Evolutionary conservation across 1,284 basidiomycete genomes (phyloP).

Genomic region (Ganoderma sinense): DNA sequence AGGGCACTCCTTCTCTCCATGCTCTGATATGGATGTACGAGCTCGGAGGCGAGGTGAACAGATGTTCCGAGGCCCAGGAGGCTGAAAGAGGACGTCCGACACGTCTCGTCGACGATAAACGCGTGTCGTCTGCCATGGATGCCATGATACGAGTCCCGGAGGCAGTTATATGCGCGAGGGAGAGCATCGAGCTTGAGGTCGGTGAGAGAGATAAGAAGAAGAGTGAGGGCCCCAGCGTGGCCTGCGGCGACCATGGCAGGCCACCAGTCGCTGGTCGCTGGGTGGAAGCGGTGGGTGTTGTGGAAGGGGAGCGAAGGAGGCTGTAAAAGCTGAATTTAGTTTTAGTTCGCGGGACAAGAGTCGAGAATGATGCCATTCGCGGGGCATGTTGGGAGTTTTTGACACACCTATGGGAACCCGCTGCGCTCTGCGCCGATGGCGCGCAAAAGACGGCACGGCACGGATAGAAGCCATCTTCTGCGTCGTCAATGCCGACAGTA

Average conservation of each 20-base stretch:
- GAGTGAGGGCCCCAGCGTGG: conserved; percentile 10
- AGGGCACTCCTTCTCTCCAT: background rate
- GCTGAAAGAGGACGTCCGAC: conserved; percentile 13
- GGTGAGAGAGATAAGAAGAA: conserved; percentile 20
- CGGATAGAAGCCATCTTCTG: background rate
- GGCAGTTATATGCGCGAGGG: conserved; percentile 15
- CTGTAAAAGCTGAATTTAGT: background rate
- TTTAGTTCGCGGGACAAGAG: background rate
- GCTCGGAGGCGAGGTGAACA: background rate
- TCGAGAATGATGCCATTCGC: background rate
- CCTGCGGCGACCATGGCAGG: conserved; percentile 12
- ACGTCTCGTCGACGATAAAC: conserved; percentile 19
- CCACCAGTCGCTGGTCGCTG: background rate
- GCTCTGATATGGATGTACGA: background rate
- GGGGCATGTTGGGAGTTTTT: background rate
- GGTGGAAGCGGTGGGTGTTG: background rate
- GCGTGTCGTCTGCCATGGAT: conserved; percentile 20
- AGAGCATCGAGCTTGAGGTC: conserved; percentile 12
- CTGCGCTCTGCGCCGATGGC: background rate
- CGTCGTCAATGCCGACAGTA: background rate
- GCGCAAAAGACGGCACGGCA: background rate
- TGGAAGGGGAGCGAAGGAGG: background rate
- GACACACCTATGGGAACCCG: background rate
- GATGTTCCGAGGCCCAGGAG: conserved; percentile 8
- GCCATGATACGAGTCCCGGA: conserved; percentile 17